Evolutionary conservation across 23 red algal species (phyloP).

Genomic region (Agarophyton chilense): DNA sequence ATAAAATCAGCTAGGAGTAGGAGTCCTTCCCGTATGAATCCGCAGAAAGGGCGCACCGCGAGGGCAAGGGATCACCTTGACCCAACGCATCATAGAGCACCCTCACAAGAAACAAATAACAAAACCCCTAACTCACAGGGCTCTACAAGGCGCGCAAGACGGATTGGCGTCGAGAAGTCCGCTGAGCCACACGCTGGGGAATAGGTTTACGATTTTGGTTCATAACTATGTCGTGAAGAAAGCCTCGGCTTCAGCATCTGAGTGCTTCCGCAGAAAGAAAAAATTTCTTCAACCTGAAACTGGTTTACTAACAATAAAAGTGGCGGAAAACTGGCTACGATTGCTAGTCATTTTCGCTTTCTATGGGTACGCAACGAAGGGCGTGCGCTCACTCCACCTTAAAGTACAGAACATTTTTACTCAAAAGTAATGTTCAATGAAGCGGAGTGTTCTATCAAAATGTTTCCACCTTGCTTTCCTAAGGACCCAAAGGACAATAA

Average conservation of each 20-base stretch:
- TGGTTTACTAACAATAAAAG: no score
- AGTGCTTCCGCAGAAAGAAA: background rate
- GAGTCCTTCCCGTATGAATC: background rate
- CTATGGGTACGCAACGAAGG: no score
- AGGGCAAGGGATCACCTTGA: background rate
- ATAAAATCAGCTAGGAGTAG: background rate
- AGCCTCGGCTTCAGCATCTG: background rate
- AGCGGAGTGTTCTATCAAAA: no score
- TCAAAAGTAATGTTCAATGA: no score
- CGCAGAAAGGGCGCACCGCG: background rate
- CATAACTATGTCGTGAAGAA: background rate
- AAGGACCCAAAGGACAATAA: no score
- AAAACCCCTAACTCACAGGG: background rate
- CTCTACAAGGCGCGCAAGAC: background rate
- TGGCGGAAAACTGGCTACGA: no score
- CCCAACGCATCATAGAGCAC: constrained; percentile 3
- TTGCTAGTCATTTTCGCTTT: no score
- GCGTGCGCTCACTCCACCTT: no score
- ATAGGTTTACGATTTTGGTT: background rate
- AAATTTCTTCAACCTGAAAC: background rate
- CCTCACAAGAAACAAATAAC: background rate
- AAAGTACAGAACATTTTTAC: no score
- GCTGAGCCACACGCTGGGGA: background rate
- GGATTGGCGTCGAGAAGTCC: background rate
- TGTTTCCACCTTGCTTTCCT: no score